phyloP scores from a whole-genome alignment of 83 land plant genomes.

The Thuja plicata region DNA sequence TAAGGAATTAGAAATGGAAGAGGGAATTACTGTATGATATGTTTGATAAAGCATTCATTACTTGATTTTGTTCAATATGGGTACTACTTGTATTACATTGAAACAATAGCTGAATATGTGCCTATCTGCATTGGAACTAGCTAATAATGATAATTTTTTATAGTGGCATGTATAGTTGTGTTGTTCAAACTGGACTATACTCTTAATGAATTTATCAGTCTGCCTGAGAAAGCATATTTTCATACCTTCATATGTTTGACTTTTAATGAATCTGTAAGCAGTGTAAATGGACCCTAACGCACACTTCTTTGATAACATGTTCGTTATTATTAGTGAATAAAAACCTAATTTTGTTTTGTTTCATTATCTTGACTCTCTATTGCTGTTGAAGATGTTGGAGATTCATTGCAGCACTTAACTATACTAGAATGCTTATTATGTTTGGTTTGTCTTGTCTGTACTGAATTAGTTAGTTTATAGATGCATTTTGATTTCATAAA shows the following conservation, averaged over 20 bases:
- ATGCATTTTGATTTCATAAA: background rate
- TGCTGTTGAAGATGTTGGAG: background rate
- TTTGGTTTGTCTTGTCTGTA: background rate
- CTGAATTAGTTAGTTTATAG: background rate
- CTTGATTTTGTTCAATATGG: background rate
- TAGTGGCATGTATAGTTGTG: background rate
- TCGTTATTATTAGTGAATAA: background rate
- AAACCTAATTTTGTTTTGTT: background rate
- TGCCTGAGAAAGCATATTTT: background rate
- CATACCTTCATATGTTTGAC: background rate
- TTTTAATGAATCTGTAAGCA: background rate
- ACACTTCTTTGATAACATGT: background rate
- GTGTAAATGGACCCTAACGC: background rate
- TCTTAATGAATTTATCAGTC: background rate
- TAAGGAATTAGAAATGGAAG: background rate
- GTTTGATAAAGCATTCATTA: background rate
- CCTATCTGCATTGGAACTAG: background rate
- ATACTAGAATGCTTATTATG: background rate
- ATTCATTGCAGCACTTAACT: background rate
- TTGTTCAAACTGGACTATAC: background rate
- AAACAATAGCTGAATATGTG: background rate
- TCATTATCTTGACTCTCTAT: background rate
- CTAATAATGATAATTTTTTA: background rate
- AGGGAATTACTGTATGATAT: background rate
- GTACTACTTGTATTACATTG: background rate